phyloP scores from a whole-genome alignment of 371 early-diverging fungal species.

The Mycotypha africana region DNA sequence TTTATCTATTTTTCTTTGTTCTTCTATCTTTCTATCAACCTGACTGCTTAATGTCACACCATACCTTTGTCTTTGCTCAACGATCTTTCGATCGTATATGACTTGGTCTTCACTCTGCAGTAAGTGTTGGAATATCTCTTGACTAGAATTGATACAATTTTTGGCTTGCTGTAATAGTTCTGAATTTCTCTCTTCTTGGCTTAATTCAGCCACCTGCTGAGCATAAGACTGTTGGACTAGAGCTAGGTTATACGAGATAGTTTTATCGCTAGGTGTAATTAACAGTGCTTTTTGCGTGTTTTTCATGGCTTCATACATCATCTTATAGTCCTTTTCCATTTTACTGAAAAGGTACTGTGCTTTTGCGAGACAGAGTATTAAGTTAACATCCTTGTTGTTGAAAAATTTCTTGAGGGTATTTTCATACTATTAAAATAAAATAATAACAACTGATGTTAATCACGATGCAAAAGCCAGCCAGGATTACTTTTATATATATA shows the following conservation, averaged over 20 bases:
- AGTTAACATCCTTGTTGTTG: conserved; percentile 53
- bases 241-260: conserved; percentile 72
- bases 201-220: conserved; percentile 69
- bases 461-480: no score
- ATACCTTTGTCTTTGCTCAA: conserved; percentile 59
- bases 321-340: conserved; percentile 58
- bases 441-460: no score
- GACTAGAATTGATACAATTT: conserved; percentile 52
- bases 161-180: conserved; percentile 54
- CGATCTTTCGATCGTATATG: conserved; percentile 57
- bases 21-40: conserved; percentile 52
- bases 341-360: conserved; percentile 79
- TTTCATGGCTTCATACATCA: conserved; percentile 63
- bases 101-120: conserved; percentile 50
- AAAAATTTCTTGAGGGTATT: conserved; percentile 49
- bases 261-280: conserved; percentile 56
- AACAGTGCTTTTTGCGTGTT: conserved; percentile 54
- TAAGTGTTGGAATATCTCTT: conserved; percentile 49
- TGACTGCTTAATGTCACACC: conserved; percentile 59
- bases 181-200: conserved; percentile 53
- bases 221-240: conserved; percentile 82
- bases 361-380: conserved; percentile 69
- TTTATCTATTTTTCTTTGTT: conserved; percentile 55
- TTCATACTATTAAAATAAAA: conserved; percentile 65
- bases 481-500: not conserved